Evolutionary conservation across 805 yeast species (phyloP).

Genomic region (Lipomyces sp.): DNA sequence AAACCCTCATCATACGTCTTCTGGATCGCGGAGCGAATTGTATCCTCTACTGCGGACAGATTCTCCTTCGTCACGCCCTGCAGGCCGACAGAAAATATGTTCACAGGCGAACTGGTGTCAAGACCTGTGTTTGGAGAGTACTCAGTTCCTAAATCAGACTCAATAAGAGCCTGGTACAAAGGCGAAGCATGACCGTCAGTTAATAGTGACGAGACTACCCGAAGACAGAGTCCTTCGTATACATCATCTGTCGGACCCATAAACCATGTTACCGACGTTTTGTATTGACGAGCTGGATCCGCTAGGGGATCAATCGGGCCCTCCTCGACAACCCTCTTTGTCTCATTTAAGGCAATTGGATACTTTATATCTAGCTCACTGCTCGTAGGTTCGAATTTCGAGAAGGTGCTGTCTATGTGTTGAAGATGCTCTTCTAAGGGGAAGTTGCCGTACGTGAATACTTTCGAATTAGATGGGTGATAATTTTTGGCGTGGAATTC

Average conservation of each 20-base stretch:
- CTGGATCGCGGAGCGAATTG: conserved; percentile 55
- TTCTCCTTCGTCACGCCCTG: conserved; percentile 68
- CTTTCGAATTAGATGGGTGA: conserved; percentile 87
- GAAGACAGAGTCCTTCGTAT: conserved; percentile 73
- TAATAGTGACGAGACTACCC: conserved; percentile 68
- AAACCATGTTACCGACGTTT: conserved; percentile 86
- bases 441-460: conserved; percentile 85
- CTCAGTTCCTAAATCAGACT: conserved; percentile 81
- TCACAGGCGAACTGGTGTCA: conserved; percentile 76
- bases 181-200: conserved; percentile 94
- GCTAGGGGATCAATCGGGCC: conserved; percentile 87
- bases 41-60: conserved; percentile 53
- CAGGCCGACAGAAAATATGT: conserved; percentile 81
- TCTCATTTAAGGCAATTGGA: conserved; percentile 55
- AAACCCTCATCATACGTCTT: conserved; percentile 54
- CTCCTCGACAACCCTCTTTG: conserved; percentile 48
- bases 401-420: conserved; percentile 58
- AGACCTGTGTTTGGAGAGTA: conserved; percentile 86
- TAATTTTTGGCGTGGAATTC: conserved; percentile 77
- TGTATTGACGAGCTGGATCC: conserved; percentile 68
- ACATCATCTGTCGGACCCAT: conserved; percentile 73
- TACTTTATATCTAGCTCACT: conserved; percentile 33
- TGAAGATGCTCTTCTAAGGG: conserved; percentile 65
- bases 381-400: conserved; percentile 58
- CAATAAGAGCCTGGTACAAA: conserved; percentile 83